Evolutionary conservation across 305 asterid species (phyloP).

Genomic region (Solanum hybrid): DNA sequence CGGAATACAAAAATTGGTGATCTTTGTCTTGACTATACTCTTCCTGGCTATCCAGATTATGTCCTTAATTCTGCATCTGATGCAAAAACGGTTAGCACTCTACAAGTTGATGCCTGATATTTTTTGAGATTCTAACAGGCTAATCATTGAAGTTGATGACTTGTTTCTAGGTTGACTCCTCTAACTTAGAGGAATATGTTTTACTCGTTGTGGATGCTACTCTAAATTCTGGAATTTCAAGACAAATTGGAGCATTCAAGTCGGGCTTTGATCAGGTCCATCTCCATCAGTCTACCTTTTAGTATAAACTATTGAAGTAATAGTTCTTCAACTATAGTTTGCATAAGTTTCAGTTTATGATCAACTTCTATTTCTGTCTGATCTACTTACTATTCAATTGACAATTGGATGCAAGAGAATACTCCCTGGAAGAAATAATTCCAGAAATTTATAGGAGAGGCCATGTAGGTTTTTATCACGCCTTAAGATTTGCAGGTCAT

Average conservation of each 20-base stretch:
- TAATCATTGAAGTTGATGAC: slow-evolving; percentile 9
- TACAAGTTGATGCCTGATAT: slow-evolving; percentile 7
- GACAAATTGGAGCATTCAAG: slow-evolving; percentile 92
- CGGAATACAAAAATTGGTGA: slow-evolving; percentile 67
- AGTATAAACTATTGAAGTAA: neutral
- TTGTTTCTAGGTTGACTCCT: slow-evolving; percentile 46
- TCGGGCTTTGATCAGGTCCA: slow-evolving; percentile 86
- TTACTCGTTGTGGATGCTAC: slow-evolving; percentile 59
- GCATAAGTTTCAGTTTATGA: neutral
- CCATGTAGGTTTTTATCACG: neutral
- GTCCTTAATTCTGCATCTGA: slow-evolving; percentile 31
- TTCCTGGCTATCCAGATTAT: slow-evolving; percentile 94
- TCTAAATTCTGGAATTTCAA: slow-evolving; percentile 62
- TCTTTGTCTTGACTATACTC: slow-evolving; percentile 79
- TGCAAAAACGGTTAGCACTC: slow-evolving; percentile 54
- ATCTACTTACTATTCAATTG: neutral
- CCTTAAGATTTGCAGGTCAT: neutral
- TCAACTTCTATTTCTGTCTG: neutral
- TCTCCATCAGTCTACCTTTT: neutral
- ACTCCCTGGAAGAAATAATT: neutral
- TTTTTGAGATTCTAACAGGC: slow-evolving; percentile 6
- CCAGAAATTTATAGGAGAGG: neutral
- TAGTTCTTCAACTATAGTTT: neutral
- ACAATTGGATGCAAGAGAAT: neutral
- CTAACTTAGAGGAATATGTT: slow-evolving; percentile 72